phyloP scores from a whole-genome alignment of 345 rosid genomes.

The Citrus inodora region DNA sequence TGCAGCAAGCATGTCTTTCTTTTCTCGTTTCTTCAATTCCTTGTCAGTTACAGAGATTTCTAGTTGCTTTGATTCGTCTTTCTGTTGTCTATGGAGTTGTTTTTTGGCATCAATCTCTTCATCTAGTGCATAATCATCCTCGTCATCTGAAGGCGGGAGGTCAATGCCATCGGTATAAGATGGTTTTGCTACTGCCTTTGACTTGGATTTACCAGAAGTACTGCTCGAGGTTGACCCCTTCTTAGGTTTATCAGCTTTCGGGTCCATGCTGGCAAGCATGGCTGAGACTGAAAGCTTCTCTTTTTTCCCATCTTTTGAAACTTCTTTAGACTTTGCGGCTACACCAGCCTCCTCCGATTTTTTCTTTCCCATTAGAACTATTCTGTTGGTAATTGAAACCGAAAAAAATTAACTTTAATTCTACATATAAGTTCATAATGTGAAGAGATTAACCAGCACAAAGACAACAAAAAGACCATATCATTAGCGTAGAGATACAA shows the following conservation, averaged over 20 bases:
- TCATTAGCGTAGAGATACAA: not conserved
- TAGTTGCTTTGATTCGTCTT: conserved; percentile 47
- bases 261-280: conserved; percentile 84
- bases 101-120: conserved; percentile 35
- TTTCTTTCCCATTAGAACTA: conserved; percentile 68
- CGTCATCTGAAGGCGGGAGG: conserved; percentile 90
- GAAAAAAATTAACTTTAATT: not conserved
- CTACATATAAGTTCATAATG: not conserved
- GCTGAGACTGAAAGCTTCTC: conserved; percentile 75
- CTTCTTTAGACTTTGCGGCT: conserved; percentile 48
- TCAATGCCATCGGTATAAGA: conserved; percentile 81
- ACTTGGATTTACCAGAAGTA: conserved; percentile 38
- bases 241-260: conserved; percentile 68
- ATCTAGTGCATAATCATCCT: conserved; percentile 45
- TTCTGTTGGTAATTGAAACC: conserved; percentile 16
- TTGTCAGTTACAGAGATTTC: conserved; percentile 62
- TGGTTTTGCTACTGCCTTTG: conserved; percentile 47
- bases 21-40: conserved; percentile 79
- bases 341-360: conserved; percentile 53
- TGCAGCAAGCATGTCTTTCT: conserved; percentile 60
- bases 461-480: not conserved
- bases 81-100: conserved; percentile 39
- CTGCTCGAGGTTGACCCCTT: conserved; percentile 46
- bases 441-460: not conserved
- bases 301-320: conserved; percentile 49